Evolutionary conservation across 78 protist genomes (phyloP).

Genomic region (Speleostelium caveatum): DNA sequence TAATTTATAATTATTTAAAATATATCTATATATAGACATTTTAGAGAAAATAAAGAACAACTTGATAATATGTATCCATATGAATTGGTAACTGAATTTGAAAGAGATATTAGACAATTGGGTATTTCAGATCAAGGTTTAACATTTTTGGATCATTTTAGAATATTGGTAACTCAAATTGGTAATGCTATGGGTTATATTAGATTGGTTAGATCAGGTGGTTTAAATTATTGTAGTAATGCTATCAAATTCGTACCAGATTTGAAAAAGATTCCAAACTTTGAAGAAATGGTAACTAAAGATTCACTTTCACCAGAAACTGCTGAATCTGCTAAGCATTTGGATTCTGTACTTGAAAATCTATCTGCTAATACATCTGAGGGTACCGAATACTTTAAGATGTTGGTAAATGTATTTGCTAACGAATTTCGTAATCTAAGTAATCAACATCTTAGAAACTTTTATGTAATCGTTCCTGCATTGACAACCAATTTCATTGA

Average conservation of each 20-base stretch:
- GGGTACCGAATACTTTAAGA: constrained; percentile 94
- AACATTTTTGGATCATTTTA: constrained; percentile 94
- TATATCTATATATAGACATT: constrained; percentile 16
- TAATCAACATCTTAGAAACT: constrained; percentile 86
- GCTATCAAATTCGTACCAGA: constrained; percentile 92
- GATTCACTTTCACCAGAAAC: constrained; percentile 68
- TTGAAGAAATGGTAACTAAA: constrained; percentile 79
- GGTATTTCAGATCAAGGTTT: constrained; percentile 79
- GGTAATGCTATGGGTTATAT: constrained; percentile 98
- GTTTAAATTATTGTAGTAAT: constrained; percentile 77
- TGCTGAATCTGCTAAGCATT: constrained; percentile 41
- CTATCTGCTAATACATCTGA: constrained; percentile 87
- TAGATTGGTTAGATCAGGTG: constrained; percentile 95
- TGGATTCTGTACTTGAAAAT: constrained; percentile 81
- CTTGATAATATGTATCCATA: constrained; percentile 85
- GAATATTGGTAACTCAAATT: constrained; percentile 93
- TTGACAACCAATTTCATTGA: constrained; percentile 92
- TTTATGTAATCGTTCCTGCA: constrained; percentile 94
- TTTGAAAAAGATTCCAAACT: constrained; percentile 84
- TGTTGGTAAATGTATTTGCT: constrained; percentile 89
- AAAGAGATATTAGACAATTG: constrained; percentile 89
- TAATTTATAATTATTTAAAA: too few species aligned
- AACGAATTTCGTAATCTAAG: constrained; percentile 41
- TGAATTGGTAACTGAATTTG: constrained; percentile 89
- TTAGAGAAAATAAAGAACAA: constrained; percentile 73